Evolutionary conservation across 116 monocot species (phyloP).

Genomic region (Posidonia oceanica): DNA sequence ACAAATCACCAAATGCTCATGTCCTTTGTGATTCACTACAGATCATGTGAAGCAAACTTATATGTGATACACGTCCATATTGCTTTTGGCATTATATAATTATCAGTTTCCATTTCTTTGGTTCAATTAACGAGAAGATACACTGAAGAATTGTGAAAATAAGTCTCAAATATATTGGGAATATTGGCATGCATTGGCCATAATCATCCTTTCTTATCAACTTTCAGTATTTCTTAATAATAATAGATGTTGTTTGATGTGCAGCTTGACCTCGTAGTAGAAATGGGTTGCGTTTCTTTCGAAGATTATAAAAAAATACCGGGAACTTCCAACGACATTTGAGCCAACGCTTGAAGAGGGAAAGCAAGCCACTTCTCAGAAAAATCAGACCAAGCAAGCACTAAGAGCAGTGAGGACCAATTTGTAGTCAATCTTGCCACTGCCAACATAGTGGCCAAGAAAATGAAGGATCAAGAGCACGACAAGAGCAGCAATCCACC

Average conservation of each 20-base stretch:
- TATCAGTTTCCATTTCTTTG: too few relatives aligned
- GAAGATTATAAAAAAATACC: slow-evolving; percentile 24
- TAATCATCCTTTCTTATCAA: too few relatives aligned
- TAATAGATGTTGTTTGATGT: neutral
- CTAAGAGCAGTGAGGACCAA: slow-evolving; percentile 17
- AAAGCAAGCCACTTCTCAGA: slow-evolving; percentile 8
- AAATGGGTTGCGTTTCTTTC: slow-evolving; percentile 57
- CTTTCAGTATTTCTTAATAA: too few relatives aligned
- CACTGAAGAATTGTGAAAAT: too few relatives aligned
- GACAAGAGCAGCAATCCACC: neutral
- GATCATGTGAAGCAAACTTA: too few relatives aligned
- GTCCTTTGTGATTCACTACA: too few relatives aligned
- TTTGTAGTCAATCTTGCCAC: slow-evolving; percentile 29
- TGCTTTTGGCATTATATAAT: too few relatives aligned
- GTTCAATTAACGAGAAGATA: too few relatives aligned
- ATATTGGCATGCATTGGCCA: too few relatives aligned
- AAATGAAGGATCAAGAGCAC: neutral
- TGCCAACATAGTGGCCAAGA: slow-evolving; percentile 10
- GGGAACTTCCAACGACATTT: slow-evolving; percentile 32
- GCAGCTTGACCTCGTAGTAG: neutral
- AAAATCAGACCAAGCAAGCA: slow-evolving; percentile 12
- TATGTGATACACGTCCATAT: too few relatives aligned
- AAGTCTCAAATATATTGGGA: too few relatives aligned
- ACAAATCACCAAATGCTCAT: too few relatives aligned
- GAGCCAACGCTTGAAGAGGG: slow-evolving; percentile 14